These are phyloP conservation scores for Mycena sp. DNA, from an alignment of 1,284 basidiomycete species.

Conservation along the genomic window DNA sequence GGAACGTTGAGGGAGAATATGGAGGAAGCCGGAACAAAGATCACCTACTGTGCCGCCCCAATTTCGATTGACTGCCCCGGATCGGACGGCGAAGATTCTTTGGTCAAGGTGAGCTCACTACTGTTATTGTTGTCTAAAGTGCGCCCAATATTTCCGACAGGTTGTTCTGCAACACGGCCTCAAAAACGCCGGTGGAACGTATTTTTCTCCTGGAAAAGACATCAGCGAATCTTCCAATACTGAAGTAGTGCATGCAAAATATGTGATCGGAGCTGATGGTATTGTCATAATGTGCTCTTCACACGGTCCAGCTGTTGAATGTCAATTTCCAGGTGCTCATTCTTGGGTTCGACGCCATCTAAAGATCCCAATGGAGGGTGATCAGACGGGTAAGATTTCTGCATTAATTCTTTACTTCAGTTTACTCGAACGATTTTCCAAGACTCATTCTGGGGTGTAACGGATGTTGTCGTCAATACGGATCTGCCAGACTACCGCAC, in stretches of 20 bases:
- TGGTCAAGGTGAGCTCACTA: not conserved
- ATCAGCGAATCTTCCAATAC: not conserved
- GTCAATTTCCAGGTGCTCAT: slow-evolving; percentile 31
- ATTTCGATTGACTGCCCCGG: not conserved
- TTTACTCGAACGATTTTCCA: not conserved
- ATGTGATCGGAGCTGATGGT: slow-evolving; percentile 38
- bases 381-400: slow-evolving; percentile 23
- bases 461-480: slow-evolving; percentile 31
- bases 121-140: not conserved
- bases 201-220: not conserved
- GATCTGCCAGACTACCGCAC: slow-evolving; percentile 36
- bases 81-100: not conserved
- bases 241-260: slow-evolving; percentile 31
- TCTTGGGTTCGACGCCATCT: slow-evolving; percentile 37
- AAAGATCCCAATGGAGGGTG: slow-evolving; percentile 36
- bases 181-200: not conserved
- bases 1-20: not conserved
- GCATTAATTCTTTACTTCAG: not conserved
- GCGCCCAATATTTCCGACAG: not conserved
- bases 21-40: not conserved
- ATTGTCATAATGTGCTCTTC: not conserved
- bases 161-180: not conserved
- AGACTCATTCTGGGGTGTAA: slow-evolving; percentile 35
- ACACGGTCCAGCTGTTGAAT: not conserved
- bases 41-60: not conserved